Base-by-base conservation (phyloP, 2,329 filamentous ascomycete genomes). In the Blastomyces emzantsi region DNA sequence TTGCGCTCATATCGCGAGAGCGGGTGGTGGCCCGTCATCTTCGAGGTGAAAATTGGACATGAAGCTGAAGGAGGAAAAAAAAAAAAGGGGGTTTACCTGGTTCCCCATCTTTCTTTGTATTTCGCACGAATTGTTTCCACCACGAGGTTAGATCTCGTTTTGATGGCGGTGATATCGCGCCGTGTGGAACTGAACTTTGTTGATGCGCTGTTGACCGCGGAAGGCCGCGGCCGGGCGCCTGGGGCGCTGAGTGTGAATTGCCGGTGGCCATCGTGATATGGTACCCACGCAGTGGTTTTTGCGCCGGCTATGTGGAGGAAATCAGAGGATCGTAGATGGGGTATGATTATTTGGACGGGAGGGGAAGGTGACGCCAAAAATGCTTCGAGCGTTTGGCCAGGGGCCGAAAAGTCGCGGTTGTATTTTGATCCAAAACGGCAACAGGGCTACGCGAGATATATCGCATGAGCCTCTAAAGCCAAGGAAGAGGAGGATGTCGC, bases 61-160 rank as follows among this genome's bases (percentile, higher is more conserved):
- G 5, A 47, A 41, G 25, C 41, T 25, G 17, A 43, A 25, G 17
- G 25, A 60, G 45, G 33, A n/a, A 36, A 45, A 33, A 61, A 19
- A 39, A 33, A 45, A 49, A 30, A 17, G 28, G 47, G 63, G 30
- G 69, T 77, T 73, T 81, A 85, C 84, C 83, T 82, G 86, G 85
- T 65, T 83, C 81, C 66, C 87, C 85, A 66, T 84, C 82, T 70
- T 83, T 84, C 72, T 85, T 85, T 62, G 82, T 79, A 67, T 82
- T 82, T 62, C 89, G 84, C 79, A 94, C 94, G 79, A 99, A 97
- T 71, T 88, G 87, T 78, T 92, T 96, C 94, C 94, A 97, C 94
- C 94, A 99, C 65, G 90, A 95, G 70, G 92, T 89, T 70, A 97
- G 81, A 75, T 96, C 92, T 74, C 90, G 87, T 79, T 89, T 95